Percentiles rank a stretch among this genome's conserved stretches.
phyloP scores from a whole-genome alignment of 306 rosid species.

The Abrus pulchellus region DNA sequence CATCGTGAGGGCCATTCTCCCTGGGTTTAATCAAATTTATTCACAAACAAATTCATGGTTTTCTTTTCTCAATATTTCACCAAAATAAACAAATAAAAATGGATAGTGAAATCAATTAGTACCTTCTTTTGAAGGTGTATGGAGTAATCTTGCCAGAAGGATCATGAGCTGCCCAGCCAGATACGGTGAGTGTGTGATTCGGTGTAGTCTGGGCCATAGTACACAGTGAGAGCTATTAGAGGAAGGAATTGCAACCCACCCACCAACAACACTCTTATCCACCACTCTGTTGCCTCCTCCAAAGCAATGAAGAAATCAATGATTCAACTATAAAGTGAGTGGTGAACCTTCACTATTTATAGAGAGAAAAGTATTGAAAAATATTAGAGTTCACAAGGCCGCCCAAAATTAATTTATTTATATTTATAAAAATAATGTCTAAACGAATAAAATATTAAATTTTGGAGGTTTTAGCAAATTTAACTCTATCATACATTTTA shows the following conservation, averaged over 20 bases:
- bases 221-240: no score
- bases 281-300: no score
- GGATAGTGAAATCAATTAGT: background rate
- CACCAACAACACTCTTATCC: no score
- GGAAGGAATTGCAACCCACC: no score
- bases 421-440: no score
- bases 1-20: slow-evolving; percentile 72
- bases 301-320: no score
- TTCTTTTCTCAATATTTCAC: background rate
- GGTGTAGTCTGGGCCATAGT: slow-evolving; percentile 71
- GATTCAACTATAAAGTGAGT: no score
- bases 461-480: no score
- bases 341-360: background rate
- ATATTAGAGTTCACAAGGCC: no score
- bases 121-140: slow-evolving; percentile 72
- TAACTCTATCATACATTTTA: no score
- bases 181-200: slow-evolving; percentile 72
- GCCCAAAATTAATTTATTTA: no score
- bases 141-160: slow-evolving; percentile 75
- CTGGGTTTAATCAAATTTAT: slow-evolving; percentile 46
- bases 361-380: background rate
- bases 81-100: background rate
- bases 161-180: slow-evolving; percentile 92
- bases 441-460: no score
- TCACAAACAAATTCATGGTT: background rate